phyloP scores from a whole-genome alignment of 1,284 basidiomycete species.

The Exobasidium cylindrosporum region DNA sequence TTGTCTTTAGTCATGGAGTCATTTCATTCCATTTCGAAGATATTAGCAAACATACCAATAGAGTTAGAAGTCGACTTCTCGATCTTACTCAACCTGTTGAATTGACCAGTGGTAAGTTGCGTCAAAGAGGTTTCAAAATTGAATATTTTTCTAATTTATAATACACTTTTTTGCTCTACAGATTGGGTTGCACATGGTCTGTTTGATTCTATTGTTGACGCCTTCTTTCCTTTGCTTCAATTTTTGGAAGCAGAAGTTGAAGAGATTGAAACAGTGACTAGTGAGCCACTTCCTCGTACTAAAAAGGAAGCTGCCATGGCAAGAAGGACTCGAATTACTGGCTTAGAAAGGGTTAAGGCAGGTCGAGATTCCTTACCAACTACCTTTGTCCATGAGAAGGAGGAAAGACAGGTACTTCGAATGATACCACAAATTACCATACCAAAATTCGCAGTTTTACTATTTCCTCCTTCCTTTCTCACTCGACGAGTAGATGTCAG shows the following conservation, averaged over 20 bases:
- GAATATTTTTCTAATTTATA: not conserved
- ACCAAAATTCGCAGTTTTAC: too few relatives aligned
- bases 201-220: constrained; percentile 88
- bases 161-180: too few relatives aligned
- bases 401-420: constrained; percentile 6
- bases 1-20: constrained; percentile 85
- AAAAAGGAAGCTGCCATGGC: not conserved
- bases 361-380: not conserved
- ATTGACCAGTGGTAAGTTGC: constrained; percentile 61
- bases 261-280: constrained; percentile 71
- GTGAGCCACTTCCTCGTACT: constrained; percentile 29
- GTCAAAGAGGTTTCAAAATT: not conserved
- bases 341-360: not conserved
- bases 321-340: not conserved
- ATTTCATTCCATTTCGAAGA: constrained; percentile 91
- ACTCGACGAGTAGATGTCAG: not conserved
- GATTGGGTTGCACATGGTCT: constrained; percentile 92
- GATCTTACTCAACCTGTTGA: constrained; percentile 38
- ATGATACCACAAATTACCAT: not conserved
- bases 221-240: constrained; percentile 82
- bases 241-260: constrained; percentile 79
- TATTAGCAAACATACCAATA: constrained; percentile 78
- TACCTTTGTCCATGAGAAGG: not conserved
- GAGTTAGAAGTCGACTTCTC: constrained; percentile 70
- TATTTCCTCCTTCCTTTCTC: not conserved